Percentiles rank a stretch among this genome's conserved stretches.
These are phyloP conservation scores for Fragaria iinumae DNA, from an alignment of 306 rosid genomes.

Conservation along the genomic window DNA sequence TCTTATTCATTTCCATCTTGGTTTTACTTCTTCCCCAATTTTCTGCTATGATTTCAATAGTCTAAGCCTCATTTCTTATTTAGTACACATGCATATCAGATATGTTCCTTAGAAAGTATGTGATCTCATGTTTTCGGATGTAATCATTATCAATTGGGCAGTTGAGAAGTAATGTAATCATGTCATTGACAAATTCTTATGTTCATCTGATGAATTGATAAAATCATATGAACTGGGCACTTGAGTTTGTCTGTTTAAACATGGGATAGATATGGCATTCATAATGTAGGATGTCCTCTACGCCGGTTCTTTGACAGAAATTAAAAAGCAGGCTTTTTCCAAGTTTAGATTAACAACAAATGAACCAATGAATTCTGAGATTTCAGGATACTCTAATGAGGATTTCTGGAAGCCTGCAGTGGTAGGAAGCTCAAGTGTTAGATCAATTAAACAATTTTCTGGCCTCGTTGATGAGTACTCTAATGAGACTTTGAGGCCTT, in stretches of 20 bases:
- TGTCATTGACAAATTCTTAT: neutral
- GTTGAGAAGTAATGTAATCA: neutral
- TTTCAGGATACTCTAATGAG: conserved; percentile 31
- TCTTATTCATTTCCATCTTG: neutral
- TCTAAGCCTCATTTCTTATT: neutral
- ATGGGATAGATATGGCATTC: neutral
- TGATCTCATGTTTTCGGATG: neutral
- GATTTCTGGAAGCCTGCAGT: conserved; percentile 35
- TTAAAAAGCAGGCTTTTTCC: conserved; percentile 27
- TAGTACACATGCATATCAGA: neutral
- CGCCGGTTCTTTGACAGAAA: neutral
- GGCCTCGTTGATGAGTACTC: conserved; percentile 27
- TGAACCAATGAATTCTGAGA: conserved; percentile 37
- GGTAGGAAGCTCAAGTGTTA: conserved; percentile 22
- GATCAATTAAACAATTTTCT: conserved; percentile 33
- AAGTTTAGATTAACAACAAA: conserved; percentile 42
- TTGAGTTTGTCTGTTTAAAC: neutral
- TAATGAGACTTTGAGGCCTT: conserved; percentile 53
- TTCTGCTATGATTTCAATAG: neutral
- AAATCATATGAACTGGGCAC: neutral
- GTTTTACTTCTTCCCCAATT: neutral
- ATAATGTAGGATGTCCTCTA: neutral
- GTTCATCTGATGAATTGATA: neutral
- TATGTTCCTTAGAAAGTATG: neutral
- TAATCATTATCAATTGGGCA: neutral